A percentile compares a stretch with the other conserved stretches of the same genome.
Evolutionary conservation across 2,329 filamentous ascomycete genomes (phyloP).

Genomic region (Alternaria burnsii): DNA sequence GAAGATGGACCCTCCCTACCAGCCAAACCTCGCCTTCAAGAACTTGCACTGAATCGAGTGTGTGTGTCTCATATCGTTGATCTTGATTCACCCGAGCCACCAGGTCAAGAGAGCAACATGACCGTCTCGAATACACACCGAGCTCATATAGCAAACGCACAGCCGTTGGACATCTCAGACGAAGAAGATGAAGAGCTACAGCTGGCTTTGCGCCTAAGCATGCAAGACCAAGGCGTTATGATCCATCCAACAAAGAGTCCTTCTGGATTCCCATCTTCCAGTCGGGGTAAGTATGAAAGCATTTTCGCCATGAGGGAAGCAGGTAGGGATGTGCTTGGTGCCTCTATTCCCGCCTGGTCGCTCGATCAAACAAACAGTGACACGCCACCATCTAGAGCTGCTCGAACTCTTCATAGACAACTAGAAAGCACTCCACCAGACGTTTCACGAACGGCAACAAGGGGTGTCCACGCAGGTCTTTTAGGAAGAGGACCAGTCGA

Average conservation of each 20-base stretch:
- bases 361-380: background rate
- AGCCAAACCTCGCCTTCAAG: background rate
- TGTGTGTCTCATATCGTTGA: background rate
- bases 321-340: slow-evolving; percentile 5
- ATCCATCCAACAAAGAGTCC: background rate
- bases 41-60: background rate
- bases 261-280: background rate
- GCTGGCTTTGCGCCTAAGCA: slow-evolving; percentile 22
- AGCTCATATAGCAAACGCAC: background rate
- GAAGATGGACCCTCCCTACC: background rate
- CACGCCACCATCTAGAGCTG: background rate
- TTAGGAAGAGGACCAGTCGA: background rate
- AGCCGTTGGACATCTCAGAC: background rate
- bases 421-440: background rate
- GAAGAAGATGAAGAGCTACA: slow-evolving; percentile 16
- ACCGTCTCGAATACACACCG: background rate
- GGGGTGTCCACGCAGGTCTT: slow-evolving; percentile 3
- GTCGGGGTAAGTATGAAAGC: slow-evolving; percentile 1
- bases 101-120: background rate
- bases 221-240: slow-evolving; percentile 6
- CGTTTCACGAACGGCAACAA: background rate
- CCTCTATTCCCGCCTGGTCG: slow-evolving; percentile 12
- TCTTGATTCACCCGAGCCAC: background rate
- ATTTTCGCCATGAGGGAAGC: slow-evolving; percentile 13
- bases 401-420: background rate